Conservation (phyloP, 306 rosid species). For the Trifolium fragiferum region DNA sequence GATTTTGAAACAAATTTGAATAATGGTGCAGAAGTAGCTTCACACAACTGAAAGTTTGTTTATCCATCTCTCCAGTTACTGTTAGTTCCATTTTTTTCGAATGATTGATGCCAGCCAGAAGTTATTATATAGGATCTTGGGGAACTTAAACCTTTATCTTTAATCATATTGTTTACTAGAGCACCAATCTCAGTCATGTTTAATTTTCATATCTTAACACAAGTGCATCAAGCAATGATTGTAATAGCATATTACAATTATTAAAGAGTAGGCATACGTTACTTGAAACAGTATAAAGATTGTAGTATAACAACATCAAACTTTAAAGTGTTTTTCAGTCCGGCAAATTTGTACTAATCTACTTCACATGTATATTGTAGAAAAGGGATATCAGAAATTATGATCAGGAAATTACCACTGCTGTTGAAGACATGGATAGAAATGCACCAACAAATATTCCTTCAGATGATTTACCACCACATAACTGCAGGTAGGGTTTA, state of each 20-base stretch:
- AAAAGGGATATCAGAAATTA: slow-evolving; percentile 31
- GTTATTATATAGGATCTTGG: too few relatives aligned
- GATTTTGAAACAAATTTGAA: too few relatives aligned
- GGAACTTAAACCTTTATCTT: too few relatives aligned
- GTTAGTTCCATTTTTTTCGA: too few relatives aligned
- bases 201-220: too few relatives aligned
- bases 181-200: too few relatives aligned
- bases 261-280: slow-evolving; percentile 28
- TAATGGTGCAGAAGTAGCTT: too few relatives aligned
- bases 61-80: too few relatives aligned
- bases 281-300: slow-evolving; percentile 19
- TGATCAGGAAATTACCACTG: slow-evolving; percentile 71
- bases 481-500: slow-evolving; percentile 74
- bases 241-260: slow-evolving; percentile 24
- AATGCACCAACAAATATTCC: slow-evolving; percentile 89
- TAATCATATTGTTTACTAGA: too few relatives aligned
- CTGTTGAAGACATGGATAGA: slow-evolving; percentile 95
- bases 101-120: too few relatives aligned
- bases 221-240: slow-evolving; percentile 24
- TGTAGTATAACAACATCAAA: slow-evolving; percentile 19
- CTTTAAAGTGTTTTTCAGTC: neutral
- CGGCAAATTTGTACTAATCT: slow-evolving; percentile 23
- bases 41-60: too few relatives aligned
- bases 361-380: slow-evolving; percentile 28
- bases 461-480: slow-evolving; percentile 95